Evolutionary conservation across 805 yeast species (phyloP).

Genomic region (Allodekkera sacchari): DNA sequence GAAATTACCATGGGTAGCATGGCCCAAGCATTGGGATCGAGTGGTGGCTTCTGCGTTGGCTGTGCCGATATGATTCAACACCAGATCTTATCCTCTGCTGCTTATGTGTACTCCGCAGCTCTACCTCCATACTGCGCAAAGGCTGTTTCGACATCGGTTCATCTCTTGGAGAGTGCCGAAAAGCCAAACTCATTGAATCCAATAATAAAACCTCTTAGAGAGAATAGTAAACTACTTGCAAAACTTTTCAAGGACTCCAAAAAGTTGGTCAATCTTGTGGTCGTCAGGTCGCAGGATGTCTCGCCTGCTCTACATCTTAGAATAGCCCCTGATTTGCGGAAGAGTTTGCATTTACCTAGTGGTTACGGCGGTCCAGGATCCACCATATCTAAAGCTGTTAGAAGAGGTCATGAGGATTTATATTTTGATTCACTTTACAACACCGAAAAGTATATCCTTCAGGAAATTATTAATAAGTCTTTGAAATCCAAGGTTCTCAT

Average conservation of each 20-base stretch:
- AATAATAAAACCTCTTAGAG: conserved; percentile 29
- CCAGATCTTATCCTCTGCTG: conserved; percentile 83
- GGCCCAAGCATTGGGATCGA: conserved; percentile 71
- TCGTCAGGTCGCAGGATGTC: conserved; percentile 44
- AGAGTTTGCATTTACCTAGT: conserved; percentile 36
- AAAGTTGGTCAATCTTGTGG: conserved; percentile 30
- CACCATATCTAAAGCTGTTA: conserved; percentile 33
- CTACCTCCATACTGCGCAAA: conserved; percentile 86
- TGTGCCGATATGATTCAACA: conserved; percentile 75
- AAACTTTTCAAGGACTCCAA: conserved; percentile 32
- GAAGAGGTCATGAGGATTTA: conserved; percentile 32
- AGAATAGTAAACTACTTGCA: conserved; percentile 32
- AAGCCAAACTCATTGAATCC: conserved; percentile 21
- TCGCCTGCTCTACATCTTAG: conserved; percentile 69
- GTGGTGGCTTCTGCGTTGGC: conserved; percentile 95
- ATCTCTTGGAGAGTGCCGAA: conserved; percentile 34
- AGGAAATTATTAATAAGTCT: conserved; percentile 52
- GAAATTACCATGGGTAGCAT: conserved; percentile 84
- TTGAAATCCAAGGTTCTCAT: conserved; percentile 50
- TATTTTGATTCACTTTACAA: conserved; percentile 36
- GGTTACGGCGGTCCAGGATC: conserved; percentile 40
- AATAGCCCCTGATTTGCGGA: conserved; percentile 39
- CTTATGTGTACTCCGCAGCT: conserved; percentile 90
- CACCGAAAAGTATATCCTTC: conserved; percentile 54
- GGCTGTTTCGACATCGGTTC: conserved; percentile 42